Evolutionary conservation across 306 rosid genomes (phyloP), one percentile per base, ranked within the genome.

Genomic region (Cicer chorassanicum): DNA sequence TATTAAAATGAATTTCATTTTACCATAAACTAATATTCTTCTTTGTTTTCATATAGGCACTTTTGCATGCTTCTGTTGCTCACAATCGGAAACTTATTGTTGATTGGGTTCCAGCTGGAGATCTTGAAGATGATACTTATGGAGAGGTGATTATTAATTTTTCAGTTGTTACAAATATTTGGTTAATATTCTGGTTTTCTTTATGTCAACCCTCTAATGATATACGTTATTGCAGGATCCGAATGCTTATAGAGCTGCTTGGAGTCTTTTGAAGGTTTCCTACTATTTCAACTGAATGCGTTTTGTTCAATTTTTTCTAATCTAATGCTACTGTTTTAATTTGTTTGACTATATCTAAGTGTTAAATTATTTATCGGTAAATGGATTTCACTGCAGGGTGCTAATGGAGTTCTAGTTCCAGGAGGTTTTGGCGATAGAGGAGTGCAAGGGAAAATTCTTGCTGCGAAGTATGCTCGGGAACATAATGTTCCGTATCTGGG

Each of bases 391-490:
- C 73, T 86, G 83, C 94, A 94, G 98, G 97, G 90, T 16, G 95
- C 94, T 75, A 81, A 88, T 72, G 98, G 96, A 71, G 57, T 94
- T 68, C 90, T 94, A 50, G 94, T 94, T 84, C 98, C 98, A 0
- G 98, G 98, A 74, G 98, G 98, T 18, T 94, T 94, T 72, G 98
- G 98, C 56, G 93, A 88, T 77, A 87, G 97, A 85, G 97, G 97
- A 82, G 89, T 91, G 66, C 76, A 87, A 84, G 98, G 98, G 63
- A 94, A 94, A 87, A 88, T 90, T 74, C 93, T 94, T 66, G 98
- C 98, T 64, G 91, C 96, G 61, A 94, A 87, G 79, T 88, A 88
- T 82, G 96, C 97, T 39, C 84, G 96, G 76, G 97, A 94, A 77
- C 76, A 85, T 14, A 83, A 69, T 45, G 82, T 94, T 83, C 98